Percentiles rank a stretch among this genome's conserved stretches.
Conservation (phyloP, 2,329 filamentous ascomycete genomes). For the Septoria petroselini region DNA sequence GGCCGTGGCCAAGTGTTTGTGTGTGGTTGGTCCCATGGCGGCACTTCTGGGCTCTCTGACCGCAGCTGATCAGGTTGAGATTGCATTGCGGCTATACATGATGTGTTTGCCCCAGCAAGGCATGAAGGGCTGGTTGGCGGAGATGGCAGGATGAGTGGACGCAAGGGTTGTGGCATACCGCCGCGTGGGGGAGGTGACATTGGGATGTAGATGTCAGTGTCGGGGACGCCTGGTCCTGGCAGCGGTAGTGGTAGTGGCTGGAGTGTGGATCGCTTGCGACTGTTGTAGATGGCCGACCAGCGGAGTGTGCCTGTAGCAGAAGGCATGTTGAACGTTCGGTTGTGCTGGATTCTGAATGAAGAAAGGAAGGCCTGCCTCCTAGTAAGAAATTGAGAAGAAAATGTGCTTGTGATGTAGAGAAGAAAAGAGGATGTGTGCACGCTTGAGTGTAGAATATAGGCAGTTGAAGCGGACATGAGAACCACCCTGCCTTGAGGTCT, state of each 20-base stretch:
- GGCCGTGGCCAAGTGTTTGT: too few relatives aligned
- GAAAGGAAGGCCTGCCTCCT: slow-evolving; percentile 14
- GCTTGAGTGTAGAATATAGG: background rate
- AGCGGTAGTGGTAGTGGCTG: background rate
- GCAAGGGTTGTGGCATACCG: background rate
- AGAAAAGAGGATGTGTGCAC: background rate
- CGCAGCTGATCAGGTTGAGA: background rate
- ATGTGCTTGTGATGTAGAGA: background rate
- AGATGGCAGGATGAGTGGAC: slow-evolving; percentile 8
- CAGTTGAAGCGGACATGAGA: background rate
- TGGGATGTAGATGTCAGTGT: slow-evolving; percentile 1
- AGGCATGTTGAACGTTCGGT: background rate
- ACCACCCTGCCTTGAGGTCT: background rate
- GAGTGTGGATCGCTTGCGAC: slow-evolving; percentile 1
- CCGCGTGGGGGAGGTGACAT: background rate
- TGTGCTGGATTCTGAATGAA: background rate
- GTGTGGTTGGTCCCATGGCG: too few relatives aligned
- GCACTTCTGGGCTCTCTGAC: background rate
- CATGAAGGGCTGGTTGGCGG: background rate
- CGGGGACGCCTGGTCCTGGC: background rate
- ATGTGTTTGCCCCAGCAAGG: background rate
- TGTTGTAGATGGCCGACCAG: background rate
- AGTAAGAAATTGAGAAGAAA: background rate
- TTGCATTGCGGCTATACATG: too few relatives aligned
- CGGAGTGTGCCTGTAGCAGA: background rate